Evolutionary conservation across 2,329 filamentous ascomycete genomes (phyloP).

Genomic region (Neocatenulostroma microsporum): DNA sequence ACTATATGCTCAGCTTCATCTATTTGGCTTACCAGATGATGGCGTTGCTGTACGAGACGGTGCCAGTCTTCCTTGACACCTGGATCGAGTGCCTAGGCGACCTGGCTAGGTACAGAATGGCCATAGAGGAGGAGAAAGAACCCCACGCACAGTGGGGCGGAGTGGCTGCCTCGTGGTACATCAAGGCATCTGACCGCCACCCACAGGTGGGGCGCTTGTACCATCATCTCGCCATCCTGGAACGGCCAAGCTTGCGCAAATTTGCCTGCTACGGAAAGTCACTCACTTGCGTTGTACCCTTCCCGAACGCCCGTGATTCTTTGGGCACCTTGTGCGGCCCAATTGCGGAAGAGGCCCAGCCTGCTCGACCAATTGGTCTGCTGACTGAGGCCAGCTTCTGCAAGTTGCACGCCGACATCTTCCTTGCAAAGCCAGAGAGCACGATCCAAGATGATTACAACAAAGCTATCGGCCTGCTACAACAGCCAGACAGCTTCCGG

Average conservation of each 20-base stretch:
- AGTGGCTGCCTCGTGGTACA: conserved; percentile 77
- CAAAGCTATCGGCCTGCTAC: conserved; percentile 48
- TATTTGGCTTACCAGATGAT: conserved; percentile 88
- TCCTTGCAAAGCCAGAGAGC: conserved; percentile 44
- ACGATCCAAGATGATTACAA: conserved; percentile 40
- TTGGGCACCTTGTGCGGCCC: conserved; percentile 61
- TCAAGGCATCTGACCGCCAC: conserved; percentile 66
- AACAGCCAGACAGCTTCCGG: conserved; percentile 45
- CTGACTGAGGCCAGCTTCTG: conserved; percentile 46
- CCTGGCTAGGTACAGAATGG: conserved; percentile 78
- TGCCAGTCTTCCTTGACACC: conserved; percentile 72
- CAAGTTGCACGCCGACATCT: conserved; percentile 56
- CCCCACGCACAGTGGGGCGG: conserved; percentile 65
- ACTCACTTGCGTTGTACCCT: conserved; percentile 59
- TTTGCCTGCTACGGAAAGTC: conserved; percentile 65
- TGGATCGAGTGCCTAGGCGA: conserved; percentile 95
- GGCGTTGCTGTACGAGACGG: conserved; percentile 75
- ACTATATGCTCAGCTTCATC: conserved; percentile 88
- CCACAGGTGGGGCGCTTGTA: conserved; percentile 73
- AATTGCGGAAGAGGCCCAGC: conserved; percentile 31
- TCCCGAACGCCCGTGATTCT: conserved; percentile 59
- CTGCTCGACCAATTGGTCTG: conserved; percentile 31
- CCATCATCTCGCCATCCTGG: conserved; percentile 77
- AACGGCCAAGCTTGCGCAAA: conserved; percentile 62
- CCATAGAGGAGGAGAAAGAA: conserved; percentile 75